These are phyloP conservation scores for Huntiella moniliformis DNA, from an alignment of 2,329 filamentous ascomycete genomes.

Conservation along the genomic window DNA sequence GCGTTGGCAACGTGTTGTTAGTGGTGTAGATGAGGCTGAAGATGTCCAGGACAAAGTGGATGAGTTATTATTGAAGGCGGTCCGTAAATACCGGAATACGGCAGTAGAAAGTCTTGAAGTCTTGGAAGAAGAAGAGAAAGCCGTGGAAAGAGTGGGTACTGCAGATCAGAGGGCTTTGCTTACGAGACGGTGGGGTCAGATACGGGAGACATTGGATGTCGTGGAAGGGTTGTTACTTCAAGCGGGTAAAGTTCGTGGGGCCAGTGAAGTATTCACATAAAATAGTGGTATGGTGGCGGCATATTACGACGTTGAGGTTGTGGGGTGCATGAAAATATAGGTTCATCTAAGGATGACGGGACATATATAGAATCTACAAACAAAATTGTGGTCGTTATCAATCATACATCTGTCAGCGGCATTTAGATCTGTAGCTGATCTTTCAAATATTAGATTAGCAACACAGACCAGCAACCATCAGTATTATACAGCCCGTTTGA, in stretches of 20 bases:
- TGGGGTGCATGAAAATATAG: background rate
- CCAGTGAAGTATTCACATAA: background rate
- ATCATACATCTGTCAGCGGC: no score
- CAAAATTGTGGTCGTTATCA: no score
- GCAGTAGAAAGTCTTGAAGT: slow-evolving; percentile 16
- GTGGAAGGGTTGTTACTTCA: background rate
- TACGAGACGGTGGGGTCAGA: slow-evolving; percentile 24
- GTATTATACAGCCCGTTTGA: no score
- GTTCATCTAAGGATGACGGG: background rate
- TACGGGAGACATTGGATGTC: slow-evolving; percentile 16
- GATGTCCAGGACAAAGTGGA: slow-evolving; percentile 22
- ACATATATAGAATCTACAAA: background rate
- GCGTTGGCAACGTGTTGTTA: slow-evolving; percentile 28
- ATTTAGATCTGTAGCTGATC: no score
- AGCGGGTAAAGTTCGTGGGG: background rate
- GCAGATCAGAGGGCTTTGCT: slow-evolving; percentile 20
- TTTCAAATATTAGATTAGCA: no score
- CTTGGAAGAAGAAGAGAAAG: slow-evolving; percentile 17
- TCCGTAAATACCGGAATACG: slow-evolving; percentile 20
- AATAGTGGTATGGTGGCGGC: background rate
- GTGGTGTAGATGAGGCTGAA: slow-evolving; percentile 27
- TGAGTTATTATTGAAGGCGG: slow-evolving; percentile 20
- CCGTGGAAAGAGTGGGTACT: slow-evolving; percentile 17
- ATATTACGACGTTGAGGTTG: background rate
- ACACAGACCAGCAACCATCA: no score